Evolutionary conservation across 805 yeast species (phyloP).

Genomic region (Barnettozyma wickerhamii): DNA sequence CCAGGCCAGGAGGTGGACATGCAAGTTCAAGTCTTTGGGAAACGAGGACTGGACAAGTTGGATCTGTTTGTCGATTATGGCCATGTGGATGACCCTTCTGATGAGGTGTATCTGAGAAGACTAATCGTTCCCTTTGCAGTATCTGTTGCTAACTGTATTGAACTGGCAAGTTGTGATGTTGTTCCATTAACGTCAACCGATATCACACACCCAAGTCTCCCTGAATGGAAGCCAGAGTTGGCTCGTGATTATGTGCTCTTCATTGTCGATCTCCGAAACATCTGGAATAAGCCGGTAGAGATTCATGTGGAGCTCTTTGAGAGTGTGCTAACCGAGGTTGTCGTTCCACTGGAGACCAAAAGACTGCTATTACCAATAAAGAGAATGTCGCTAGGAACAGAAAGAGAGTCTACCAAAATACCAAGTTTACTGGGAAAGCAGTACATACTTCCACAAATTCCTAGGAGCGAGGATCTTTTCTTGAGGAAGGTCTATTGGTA

Average conservation of each 20-base stretch:
- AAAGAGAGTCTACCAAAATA: constrained; percentile 46
- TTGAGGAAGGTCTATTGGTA: constrained; percentile 78
- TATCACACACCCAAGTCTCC: neutral
- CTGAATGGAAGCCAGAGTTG: constrained; percentile 3
- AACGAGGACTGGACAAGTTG: constrained; percentile 67
- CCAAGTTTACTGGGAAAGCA: constrained; percentile 73
- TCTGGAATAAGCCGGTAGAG: constrained; percentile 61
- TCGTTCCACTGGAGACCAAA: constrained; percentile 42
- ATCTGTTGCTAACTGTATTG: constrained; percentile 69
- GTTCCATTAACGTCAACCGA: constrained; percentile 41
- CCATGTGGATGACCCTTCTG: constrained; percentile 28
- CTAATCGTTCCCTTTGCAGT: constrained; percentile 65
- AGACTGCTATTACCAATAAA: constrained; percentile 70
- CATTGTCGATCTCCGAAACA: constrained; percentile 73
- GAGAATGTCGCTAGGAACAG: constrained; percentile 39
- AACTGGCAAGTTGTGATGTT: constrained; percentile 71
- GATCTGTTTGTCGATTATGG: constrained; percentile 65
- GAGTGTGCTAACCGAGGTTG: constrained; percentile 19
- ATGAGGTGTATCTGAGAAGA: constrained; percentile 43
- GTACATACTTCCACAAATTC: constrained; percentile 47
- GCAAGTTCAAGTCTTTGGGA: constrained; percentile 60
- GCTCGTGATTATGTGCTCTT: constrained; percentile 53
- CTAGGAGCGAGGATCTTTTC: constrained; percentile 50
- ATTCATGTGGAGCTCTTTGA: constrained; percentile 32
- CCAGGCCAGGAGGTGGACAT: constrained; percentile 40